Conservation (phyloP, 2,329 filamentous ascomycete genomes). For the Grosmannia clavigera region DNA sequence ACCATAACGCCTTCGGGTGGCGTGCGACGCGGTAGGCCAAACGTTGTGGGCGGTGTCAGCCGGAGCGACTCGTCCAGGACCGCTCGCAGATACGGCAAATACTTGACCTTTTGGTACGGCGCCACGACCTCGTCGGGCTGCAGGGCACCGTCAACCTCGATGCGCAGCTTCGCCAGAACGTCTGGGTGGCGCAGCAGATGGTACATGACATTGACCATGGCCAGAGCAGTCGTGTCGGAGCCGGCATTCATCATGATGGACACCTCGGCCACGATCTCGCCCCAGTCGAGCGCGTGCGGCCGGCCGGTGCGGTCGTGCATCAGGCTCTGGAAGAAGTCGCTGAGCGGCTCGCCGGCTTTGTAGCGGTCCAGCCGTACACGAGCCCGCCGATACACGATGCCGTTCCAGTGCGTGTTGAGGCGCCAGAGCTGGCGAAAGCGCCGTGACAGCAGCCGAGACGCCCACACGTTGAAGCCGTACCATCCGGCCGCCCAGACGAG, state of each 20-base stretch:
- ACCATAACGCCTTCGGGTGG: not conserved
- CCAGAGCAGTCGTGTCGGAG: conserved; percentile 16
- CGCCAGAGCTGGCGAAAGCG: conserved; percentile 27
- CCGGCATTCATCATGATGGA: conserved; percentile 16
- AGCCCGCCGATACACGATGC: conserved; percentile 33
- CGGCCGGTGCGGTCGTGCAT: conserved; percentile 34
- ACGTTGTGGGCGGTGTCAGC: conserved; percentile 23
- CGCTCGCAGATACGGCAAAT: conserved; percentile 33
- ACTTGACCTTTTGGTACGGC: conserved; percentile 12
- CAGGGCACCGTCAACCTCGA: conserved; percentile 2
- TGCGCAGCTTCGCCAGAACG: not conserved
- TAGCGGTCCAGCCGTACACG: conserved; percentile 31
- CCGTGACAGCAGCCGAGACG: conserved; percentile 31
- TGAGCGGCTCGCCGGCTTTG: conserved; percentile 38
- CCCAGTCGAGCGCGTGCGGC: conserved; percentile 36
- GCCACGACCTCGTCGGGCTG: not conserved
- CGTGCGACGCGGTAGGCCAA: conserved; percentile 1
- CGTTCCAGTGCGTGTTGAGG: conserved; percentile 29
- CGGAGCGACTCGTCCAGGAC: conserved; percentile 35
- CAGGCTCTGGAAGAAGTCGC: conserved; percentile 45
- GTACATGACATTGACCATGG: conserved; percentile 12
- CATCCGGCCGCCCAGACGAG: conserved; percentile 38
- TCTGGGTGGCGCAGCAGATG: conserved; percentile 10
- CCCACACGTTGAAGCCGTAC: conserved; percentile 33
- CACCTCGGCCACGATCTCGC: conserved; percentile 45